These are phyloP conservation scores for Microbotryum intermedium DNA, from an alignment of 1,284 basidiomycete species.

Conservation along the genomic window DNA sequence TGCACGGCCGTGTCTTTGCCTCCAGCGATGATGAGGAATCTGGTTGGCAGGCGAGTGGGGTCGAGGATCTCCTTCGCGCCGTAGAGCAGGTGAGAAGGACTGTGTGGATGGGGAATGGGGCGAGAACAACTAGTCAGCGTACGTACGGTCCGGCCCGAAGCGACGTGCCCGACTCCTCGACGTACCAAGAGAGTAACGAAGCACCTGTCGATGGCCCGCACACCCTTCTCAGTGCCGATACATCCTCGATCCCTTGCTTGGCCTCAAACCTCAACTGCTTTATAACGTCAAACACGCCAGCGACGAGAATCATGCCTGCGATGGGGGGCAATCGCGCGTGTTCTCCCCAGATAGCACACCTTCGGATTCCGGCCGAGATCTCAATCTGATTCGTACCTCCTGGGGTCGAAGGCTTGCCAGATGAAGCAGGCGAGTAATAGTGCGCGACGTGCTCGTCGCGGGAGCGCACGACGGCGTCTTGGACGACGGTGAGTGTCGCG, in stretches of 20 bases:
- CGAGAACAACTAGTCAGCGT: slow-evolving; percentile 15
- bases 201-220: slow-evolving; percentile 4
- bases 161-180: background rate
- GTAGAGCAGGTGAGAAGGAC: slow-evolving; percentile 39
- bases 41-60: slow-evolving; percentile 34
- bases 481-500: slow-evolving; percentile 37
- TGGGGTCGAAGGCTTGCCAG: background rate
- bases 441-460: slow-evolving; percentile 26
- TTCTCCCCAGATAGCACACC: slow-evolving; percentile 21
- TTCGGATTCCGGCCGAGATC: slow-evolving; percentile 20
- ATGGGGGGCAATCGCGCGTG: slow-evolving; percentile 16
- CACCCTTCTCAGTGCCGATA: slow-evolving; percentile 8
- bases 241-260: slow-evolving; percentile 22
- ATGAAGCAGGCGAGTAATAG: background rate
- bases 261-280: slow-evolving; percentile 27
- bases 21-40: slow-evolving; percentile 38
- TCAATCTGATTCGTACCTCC: slow-evolving; percentile 3
- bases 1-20: slow-evolving; percentile 36
- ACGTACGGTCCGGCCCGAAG: background rate
- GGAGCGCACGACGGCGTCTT: slow-evolving; percentile 40
- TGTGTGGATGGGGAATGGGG: slow-evolving; percentile 22
- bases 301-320: slow-evolving; percentile 29
- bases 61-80: slow-evolving; percentile 37
- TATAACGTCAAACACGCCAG: slow-evolving; percentile 30
- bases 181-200: slow-evolving; percentile 16